Evolutionary conservation across 1,139 yeast species (phyloP).

Genomic region (Geotrichum reessii): DNA sequence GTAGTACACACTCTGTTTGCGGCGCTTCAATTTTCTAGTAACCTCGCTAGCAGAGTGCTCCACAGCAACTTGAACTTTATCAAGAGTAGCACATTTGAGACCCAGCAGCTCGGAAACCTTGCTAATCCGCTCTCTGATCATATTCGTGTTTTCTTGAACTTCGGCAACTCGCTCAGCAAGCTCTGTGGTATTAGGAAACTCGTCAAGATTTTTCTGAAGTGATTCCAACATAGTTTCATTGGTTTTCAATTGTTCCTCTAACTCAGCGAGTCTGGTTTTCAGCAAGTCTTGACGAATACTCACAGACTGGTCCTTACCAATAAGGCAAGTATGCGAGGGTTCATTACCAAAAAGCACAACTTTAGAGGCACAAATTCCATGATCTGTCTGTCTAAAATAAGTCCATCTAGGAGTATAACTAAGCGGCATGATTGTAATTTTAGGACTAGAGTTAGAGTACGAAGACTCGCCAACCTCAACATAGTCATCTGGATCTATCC

Average conservation of each 20-base stretch:
- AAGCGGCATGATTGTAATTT: slow-evolving; percentile 57
- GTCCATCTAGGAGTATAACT: slow-evolving; percentile 70
- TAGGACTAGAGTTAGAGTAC: slow-evolving; percentile 47
- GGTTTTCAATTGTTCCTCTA: slow-evolving; percentile 45
- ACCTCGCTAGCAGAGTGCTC: slow-evolving; percentile 16
- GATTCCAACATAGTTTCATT: slow-evolving; percentile 38
- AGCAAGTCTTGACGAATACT: slow-evolving; percentile 32
- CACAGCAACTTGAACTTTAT: slow-evolving; percentile 13
- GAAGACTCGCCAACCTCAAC: slow-evolving; percentile 51
- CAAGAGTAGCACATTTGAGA: not conserved
- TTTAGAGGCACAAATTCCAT: slow-evolving; percentile 34
- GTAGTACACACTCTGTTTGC: slow-evolving; percentile 15
- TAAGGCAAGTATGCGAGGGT: slow-evolving; percentile 59
- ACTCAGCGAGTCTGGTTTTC: slow-evolving; percentile 32
- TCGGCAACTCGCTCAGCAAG: slow-evolving; percentile 28
- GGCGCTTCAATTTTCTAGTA: slow-evolving; percentile 13
- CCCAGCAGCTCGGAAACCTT: slow-evolving; percentile 9
- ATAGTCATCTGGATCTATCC: slow-evolving; percentile 82
- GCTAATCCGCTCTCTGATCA: slow-evolving; percentile 33
- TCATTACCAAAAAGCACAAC: slow-evolving; percentile 60
- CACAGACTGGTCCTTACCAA: slow-evolving; percentile 43
- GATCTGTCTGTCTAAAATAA: slow-evolving; percentile 60
- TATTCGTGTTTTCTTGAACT: slow-evolving; percentile 36
- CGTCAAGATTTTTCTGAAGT: slow-evolving; percentile 27
- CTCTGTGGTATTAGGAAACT: slow-evolving; percentile 27